Percentiles rank a stretch among this genome's conserved stretches.
These are phyloP conservation scores for Alternaria alternata DNA, from an alignment of 2,329 filamentous ascomycete species.

Conservation along the genomic window DNA sequence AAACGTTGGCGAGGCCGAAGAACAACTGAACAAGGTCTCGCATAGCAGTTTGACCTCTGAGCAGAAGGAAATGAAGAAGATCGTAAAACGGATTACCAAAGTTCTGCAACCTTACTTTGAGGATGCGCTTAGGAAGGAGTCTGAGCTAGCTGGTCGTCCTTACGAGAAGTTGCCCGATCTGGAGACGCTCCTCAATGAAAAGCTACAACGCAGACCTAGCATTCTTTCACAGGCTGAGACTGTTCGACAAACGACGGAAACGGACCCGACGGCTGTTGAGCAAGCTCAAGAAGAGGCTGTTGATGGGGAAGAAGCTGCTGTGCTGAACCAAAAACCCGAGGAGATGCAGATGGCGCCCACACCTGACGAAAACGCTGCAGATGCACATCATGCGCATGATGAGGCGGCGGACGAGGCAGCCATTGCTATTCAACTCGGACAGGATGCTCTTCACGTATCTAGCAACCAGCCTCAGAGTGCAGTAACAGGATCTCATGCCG, in stretches of 20 bases:
- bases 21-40: slow-evolving; percentile 52
- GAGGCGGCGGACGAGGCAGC: slow-evolving; percentile 48
- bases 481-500: slow-evolving; percentile 33
- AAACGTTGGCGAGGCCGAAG: slow-evolving; percentile 52
- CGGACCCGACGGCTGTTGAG: slow-evolving; percentile 17
- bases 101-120: slow-evolving; percentile 80
- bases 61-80: slow-evolving; percentile 79
- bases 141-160: slow-evolving; percentile 76
- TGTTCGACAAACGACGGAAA: slow-evolving; percentile 35
- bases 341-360: slow-evolving; percentile 45
- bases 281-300: slow-evolving; percentile 18
- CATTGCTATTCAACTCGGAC: slow-evolving; percentile 46
- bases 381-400: slow-evolving; percentile 40
- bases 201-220: slow-evolving; percentile 62
- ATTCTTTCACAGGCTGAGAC: slow-evolving; percentile 32
- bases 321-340: slow-evolving; percentile 26
- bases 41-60: slow-evolving; percentile 62
- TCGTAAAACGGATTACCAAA: slow-evolving; percentile 91
- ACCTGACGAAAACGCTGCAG: slow-evolving; percentile 44
- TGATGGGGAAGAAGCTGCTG: slow-evolving; percentile 24
- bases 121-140: slow-evolving; percentile 78
- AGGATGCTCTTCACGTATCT: slow-evolving; percentile 36
- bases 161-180: slow-evolving; percentile 78
- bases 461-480: slow-evolving; percentile 19
- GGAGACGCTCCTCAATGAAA: slow-evolving; percentile 74